Conservation (phyloP, 768 basidiomycete species). For the Amanita fuliginea region DNA sequence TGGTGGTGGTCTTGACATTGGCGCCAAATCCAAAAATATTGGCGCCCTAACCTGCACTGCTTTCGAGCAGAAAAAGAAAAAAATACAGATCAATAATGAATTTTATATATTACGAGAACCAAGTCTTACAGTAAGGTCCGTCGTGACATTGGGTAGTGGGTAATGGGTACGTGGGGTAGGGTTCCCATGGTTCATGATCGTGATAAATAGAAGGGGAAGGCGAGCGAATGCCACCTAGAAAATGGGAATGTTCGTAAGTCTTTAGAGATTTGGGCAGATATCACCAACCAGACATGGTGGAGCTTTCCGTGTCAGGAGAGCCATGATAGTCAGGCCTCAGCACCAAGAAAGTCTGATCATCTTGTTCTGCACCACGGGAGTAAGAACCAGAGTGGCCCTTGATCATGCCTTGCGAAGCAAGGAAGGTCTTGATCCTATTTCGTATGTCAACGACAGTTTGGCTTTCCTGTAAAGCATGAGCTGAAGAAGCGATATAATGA, state of each 20-base stretch:
- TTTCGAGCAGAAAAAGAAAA: slow-evolving; percentile 15
- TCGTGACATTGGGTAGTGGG: background rate
- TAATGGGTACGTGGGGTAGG: background rate
- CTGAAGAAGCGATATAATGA: background rate
- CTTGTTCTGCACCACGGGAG: slow-evolving; percentile 43
- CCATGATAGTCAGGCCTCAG: slow-evolving; percentile 14
- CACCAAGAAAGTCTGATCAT: slow-evolving; percentile 28
- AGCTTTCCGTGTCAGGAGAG: slow-evolving; percentile 8
- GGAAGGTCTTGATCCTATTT: slow-evolving; percentile 70
- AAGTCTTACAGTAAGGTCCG: slow-evolving; percentile 43
- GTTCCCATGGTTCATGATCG: background rate
- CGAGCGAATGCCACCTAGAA: background rate
- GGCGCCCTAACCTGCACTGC: background rate
- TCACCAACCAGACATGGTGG: slow-evolving; percentile 7
- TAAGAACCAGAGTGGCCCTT: slow-evolving; percentile 75
- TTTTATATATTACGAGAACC: slow-evolving; percentile 70
- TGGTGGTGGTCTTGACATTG: too few species aligned
- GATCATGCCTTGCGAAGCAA: slow-evolving; percentile 81
- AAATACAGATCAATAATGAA: slow-evolving; percentile 43
- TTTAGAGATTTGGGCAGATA: background rate
- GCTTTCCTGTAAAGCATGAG: slow-evolving; percentile 14
- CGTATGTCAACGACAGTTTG: slow-evolving; percentile 57
- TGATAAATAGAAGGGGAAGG: background rate
- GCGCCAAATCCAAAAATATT: too few species aligned
- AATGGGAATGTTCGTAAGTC: background rate